Evolutionary conservation across 495 filamentous ascomycete species (phyloP).

Genomic region (Thermothielavioides terrestris): DNA sequence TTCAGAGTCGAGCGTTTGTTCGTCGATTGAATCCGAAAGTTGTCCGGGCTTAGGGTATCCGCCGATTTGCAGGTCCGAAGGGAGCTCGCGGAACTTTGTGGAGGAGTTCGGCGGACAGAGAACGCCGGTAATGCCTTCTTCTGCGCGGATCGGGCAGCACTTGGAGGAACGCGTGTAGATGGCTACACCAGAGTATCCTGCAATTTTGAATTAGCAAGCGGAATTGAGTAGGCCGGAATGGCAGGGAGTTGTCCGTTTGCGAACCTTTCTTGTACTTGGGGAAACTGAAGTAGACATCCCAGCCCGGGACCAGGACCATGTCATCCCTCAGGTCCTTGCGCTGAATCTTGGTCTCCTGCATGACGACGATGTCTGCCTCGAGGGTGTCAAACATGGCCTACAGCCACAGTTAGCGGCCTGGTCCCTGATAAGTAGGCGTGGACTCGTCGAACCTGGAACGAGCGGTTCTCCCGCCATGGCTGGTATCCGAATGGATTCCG

Average conservation of each 20-base stretch:
- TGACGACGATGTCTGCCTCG: conserved; percentile 86
- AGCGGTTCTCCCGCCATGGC: conserved; percentile 82
- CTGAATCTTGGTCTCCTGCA: conserved; percentile 97
- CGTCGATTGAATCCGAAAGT: conserved; percentile 55
- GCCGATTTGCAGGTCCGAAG: conserved; percentile 75
- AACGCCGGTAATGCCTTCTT: conserved; percentile 85
- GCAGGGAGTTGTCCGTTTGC: background rate
- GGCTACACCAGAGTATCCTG: conserved; percentile 94
- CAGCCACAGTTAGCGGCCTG: background rate
- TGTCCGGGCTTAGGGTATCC: conserved; percentile 72
- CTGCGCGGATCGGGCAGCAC: conserved; percentile 81
- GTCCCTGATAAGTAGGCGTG: background rate
- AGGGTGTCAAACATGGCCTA: conserved; percentile 91
- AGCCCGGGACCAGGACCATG: conserved; percentile 91
- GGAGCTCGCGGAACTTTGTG: conserved; percentile 66
- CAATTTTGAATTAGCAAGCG: conserved; percentile 8
- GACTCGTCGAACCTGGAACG: conserved; percentile 57
- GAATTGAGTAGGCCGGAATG: too few species aligned
- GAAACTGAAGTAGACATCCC: conserved; percentile 94
- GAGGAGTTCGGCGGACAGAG: conserved; percentile 69
- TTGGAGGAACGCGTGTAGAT: conserved; percentile 88
- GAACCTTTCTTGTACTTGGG: conserved; percentile 87
- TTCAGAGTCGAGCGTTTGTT: conserved; percentile 72
- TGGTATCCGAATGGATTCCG: conserved; percentile 94
- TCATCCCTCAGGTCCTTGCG: conserved; percentile 88